A percentile compares a stretch with the other conserved stretches of the same genome.
These are phyloP conservation scores for Penicillium sp. DNA, from an alignment of 2,329 filamentous ascomycete genomes.

Conservation along the genomic window DNA sequence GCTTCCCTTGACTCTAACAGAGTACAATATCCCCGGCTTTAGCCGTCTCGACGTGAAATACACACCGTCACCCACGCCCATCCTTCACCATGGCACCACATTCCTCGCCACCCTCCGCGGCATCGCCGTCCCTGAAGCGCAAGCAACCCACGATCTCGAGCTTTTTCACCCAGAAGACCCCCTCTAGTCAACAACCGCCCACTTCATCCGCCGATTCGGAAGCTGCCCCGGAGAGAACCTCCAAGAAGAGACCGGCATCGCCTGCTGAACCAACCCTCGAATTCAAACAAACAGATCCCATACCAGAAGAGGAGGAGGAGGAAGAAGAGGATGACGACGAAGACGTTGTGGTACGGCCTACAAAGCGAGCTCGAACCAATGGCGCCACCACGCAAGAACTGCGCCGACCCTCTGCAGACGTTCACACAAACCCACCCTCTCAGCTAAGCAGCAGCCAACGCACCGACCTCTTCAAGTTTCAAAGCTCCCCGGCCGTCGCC, in stretches of 20 bases:
- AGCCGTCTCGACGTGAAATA: no score
- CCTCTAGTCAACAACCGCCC: conserved; percentile 19
- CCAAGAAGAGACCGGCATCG: conserved; percentile 13
- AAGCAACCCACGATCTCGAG: conserved; percentile 74
- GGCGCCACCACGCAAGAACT: conserved; percentile 14
- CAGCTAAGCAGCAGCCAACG: conserved; percentile 44
- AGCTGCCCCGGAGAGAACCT: conserved; percentile 4
- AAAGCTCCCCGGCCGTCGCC: conserved; percentile 47
- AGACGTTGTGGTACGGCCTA: conserved; percentile 40
- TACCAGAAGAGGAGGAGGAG: conserved; percentile 4
- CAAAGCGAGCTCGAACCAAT: conserved; percentile 41
- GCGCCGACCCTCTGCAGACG: conserved; percentile 5
- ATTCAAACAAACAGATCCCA: conserved; percentile 6
- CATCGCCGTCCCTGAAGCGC: conserved; percentile 36
- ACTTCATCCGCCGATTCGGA: conserved; percentile 10
- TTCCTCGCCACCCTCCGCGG: conserved; percentile 35
- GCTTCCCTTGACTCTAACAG: not conserved
- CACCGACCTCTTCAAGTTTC: conserved; percentile 60
- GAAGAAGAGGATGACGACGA: conserved; percentile 40
- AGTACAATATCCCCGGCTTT: not conserved
- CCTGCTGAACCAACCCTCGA: conserved; percentile 6
- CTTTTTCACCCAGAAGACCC: conserved; percentile 68
- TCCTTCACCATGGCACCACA: conserved; percentile 30
- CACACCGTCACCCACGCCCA: no score
- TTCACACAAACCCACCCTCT: conserved; percentile 22